Evolutionary conservation across 805 yeast genomes (phyloP), one percentile per base, ranked within the genome.

Genomic region (Lipomyces kockii): DNA sequence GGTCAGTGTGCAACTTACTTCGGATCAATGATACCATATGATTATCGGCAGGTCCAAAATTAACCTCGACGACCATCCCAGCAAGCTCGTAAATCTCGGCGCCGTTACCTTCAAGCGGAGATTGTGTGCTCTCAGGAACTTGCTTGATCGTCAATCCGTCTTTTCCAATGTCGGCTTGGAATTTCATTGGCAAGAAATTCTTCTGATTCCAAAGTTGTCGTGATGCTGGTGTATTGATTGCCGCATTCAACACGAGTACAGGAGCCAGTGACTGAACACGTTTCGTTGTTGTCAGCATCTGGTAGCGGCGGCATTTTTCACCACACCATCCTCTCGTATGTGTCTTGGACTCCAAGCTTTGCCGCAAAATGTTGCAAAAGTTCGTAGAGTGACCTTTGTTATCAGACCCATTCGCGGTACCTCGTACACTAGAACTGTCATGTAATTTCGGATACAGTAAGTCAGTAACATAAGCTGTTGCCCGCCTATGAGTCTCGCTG

Each of bases 221-320:
- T 2, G 66, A 56, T 4, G 60, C 51, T 29, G 58, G 59, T n/a
- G 68, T 51, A 49, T 81, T 76, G 61, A 90, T 78, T 60, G 85
- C 82, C 22, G 90, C 73, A 71, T 90, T 90, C 59, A 90, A 77
- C 1, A 88, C 82, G 39, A 92, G 75, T 11, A 91, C 81, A 0
- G 89, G 87, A 0, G 97, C 92, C 35, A 89, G 78, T 55, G 61
- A 43, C n/a, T 81, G 79, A 0, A 89, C 83, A 1, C 81, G 78
- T 62, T 83, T 81, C 34, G 82, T 80, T 3, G 85, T 83, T 70
- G 88, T 89, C 46, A 89, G 80, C 3, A 82, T 76, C 67, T 86
- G 93, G 64, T 78, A 81, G 54, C 79, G 78, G 7, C 81, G 79
- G 72, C 89, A 86, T 43, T 79, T 80, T 29, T 83, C 85, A n/a